These are phyloP conservation scores for Candida maltosa DNA, from an alignment of 805 yeast genomes.

Conservation along the genomic window DNA sequence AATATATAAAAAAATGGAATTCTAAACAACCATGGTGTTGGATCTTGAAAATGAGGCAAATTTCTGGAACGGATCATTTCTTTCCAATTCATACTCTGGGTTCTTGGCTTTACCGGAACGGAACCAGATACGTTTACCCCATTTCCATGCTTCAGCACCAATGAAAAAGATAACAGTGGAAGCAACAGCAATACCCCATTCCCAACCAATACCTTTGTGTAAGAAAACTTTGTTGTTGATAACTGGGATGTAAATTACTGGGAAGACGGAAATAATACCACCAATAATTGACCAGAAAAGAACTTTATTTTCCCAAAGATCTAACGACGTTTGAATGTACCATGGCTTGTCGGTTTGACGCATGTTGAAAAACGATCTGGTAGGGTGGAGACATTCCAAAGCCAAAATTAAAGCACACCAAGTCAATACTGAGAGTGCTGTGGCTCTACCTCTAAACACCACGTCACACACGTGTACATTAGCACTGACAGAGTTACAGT, in stretches of 20 bases:
- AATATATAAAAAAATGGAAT: slow-evolving; percentile 1
- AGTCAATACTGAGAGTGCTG: slow-evolving; percentile 77
- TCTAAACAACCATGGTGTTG: slow-evolving; percentile 32
- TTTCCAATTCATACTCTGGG: slow-evolving; percentile 65
- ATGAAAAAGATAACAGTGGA: slow-evolving; percentile 54
- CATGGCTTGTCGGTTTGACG: slow-evolving; percentile 55
- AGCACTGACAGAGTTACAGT: slow-evolving; percentile 55
- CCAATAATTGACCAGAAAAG: slow-evolving; percentile 76
- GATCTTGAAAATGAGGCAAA: slow-evolving; percentile 58
- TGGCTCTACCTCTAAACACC: slow-evolving; percentile 75
- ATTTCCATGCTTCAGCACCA: slow-evolving; percentile 68
- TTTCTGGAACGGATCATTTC: slow-evolving; percentile 58
- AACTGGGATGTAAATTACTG: slow-evolving; percentile 85
- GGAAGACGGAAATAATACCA: slow-evolving; percentile 72
- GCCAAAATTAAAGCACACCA: slow-evolving; percentile 82
- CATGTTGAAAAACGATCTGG: slow-evolving; percentile 69
- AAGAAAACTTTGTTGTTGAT: slow-evolving; percentile 73
- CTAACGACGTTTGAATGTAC: slow-evolving; percentile 56
- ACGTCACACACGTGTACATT: slow-evolving; percentile 50
- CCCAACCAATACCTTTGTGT: slow-evolving; percentile 68
- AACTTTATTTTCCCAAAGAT: slow-evolving; percentile 71
- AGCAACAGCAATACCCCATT: slow-evolving; percentile 76
- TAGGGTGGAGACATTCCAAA: slow-evolving; percentile 78
- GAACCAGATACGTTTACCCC: slow-evolving; percentile 54
- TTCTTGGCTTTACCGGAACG: slow-evolving; percentile 42